Evolutionary conservation across 139 green algal genomes (phyloP).

Genomic region (Asterochloris erici): DNA sequence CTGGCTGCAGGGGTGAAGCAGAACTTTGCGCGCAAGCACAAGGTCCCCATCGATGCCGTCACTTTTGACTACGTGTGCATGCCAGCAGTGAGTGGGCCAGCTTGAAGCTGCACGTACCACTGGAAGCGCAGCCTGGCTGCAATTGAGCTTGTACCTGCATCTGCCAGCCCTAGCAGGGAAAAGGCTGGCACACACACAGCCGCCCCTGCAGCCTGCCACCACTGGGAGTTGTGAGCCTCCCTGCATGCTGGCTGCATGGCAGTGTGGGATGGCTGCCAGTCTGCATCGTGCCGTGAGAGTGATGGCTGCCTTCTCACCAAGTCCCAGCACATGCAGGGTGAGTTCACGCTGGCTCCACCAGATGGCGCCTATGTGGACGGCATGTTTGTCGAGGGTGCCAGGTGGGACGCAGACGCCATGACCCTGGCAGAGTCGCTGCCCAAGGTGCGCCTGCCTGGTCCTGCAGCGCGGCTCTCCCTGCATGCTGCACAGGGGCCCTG

Average conservation of each 20-base stretch:
- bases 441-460: conserved; percentile 20
- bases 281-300: too few relatives aligned
- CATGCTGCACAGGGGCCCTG: background rate
- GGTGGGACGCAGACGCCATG: conserved; percentile 34
- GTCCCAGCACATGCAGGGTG: background rate
- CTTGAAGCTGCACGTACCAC: too few relatives aligned
- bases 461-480: background rate
- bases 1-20: conserved; percentile 28
- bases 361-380: conserved; percentile 46
- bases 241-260: too few relatives aligned
- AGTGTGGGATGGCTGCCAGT: background rate
- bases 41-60: conserved; percentile 46
- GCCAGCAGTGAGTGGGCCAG: conserved; percentile 16
- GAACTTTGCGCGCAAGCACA: conserved; percentile 49
- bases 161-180: background rate
- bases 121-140: too few relatives aligned
- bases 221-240: too few relatives aligned
- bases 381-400: conserved; percentile 47
- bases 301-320: background rate
- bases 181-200: background rate
- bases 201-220: background rate
- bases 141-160: background rate
- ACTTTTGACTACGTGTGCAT: conserved; percentile 39
- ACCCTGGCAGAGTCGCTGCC: conserved; percentile 34
- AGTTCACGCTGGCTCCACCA: conserved; percentile 20